A percentile compares a stretch with the other conserved stretches of the same genome.
Evolutionary conservation across 2,329 filamentous ascomycete genomes (phyloP).

Genomic region (Fusarium agapanthi): DNA sequence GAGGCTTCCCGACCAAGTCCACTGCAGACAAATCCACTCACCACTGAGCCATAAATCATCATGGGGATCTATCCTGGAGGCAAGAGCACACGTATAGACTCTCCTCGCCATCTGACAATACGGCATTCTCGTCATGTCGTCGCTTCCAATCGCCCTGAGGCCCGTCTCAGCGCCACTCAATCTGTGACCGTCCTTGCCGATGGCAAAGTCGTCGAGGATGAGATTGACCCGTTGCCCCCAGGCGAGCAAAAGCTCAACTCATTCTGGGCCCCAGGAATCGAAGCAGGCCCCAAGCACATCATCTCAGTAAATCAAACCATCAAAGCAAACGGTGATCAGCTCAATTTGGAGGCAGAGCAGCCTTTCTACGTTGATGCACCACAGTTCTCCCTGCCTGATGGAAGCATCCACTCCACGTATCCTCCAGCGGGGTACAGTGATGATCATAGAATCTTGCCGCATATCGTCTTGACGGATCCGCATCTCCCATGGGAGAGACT

Average conservation of each 20-base stretch:
- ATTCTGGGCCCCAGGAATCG: constrained; percentile 28
- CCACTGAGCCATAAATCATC: neutral
- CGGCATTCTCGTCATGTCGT: neutral
- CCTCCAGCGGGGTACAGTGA: constrained; percentile 52
- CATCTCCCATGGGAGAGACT: constrained; percentile 54
- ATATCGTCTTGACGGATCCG: constrained; percentile 55
- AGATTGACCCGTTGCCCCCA: neutral
- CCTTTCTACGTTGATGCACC: constrained; percentile 50
- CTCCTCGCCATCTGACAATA: constrained; percentile 16
- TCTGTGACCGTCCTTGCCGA: neutral
- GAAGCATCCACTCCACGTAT: constrained; percentile 49
- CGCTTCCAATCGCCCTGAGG: neutral
- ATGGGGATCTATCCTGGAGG: constrained; percentile 29
- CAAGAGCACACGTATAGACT: constrained; percentile 18
- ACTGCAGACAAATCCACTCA: neutral
- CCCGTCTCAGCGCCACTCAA: neutral
- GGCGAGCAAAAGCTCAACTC: constrained; percentile 31
- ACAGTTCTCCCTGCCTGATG: constrained; percentile 46
- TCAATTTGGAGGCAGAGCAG: constrained; percentile 14
- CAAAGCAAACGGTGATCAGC: neutral
- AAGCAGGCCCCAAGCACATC: constrained; percentile 18
- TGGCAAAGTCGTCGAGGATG: neutral
- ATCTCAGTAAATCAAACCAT: constrained; percentile 10
- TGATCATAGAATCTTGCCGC: constrained; percentile 49
- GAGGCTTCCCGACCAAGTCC: accelerated